phyloP scores from a whole-genome alignment of 176 grass and related monocot species.

The Melocanna baccifera region DNA sequence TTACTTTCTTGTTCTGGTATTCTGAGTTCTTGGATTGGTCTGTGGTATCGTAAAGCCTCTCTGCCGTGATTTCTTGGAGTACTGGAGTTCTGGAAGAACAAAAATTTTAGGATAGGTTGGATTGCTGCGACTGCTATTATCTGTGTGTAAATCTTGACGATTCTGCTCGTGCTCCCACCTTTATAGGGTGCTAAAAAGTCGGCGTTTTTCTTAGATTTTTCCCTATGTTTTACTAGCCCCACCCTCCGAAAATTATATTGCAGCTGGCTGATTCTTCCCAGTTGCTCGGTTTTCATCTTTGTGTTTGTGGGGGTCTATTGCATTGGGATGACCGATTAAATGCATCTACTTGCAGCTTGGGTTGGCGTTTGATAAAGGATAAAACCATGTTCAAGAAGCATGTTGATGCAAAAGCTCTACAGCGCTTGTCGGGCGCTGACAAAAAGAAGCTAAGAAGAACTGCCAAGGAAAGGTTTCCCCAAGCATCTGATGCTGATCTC shows the following conservation, averaged over 20 bases:
- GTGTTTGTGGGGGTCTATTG: not conserved
- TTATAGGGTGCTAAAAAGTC: not conserved
- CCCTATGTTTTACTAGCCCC: not conserved
- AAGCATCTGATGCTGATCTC: constrained; percentile 70
- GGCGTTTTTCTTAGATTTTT: not conserved
- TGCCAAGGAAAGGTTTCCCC: constrained; percentile 73
- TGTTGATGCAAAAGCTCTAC: constrained; percentile 68
- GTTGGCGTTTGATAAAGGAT: not conserved
- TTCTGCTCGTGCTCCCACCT: not conserved
- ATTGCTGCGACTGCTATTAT: not conserved
- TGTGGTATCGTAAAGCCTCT: not conserved
- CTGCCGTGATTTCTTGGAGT: not conserved
- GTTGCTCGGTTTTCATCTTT: not conserved
- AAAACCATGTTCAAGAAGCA: constrained; percentile 92
- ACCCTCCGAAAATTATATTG: not conserved
- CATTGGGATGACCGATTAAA: not conserved
- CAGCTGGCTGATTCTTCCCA: not conserved
- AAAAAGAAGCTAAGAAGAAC: constrained; percentile 95
- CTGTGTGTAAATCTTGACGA: not conserved
- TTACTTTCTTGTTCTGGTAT: not conserved
- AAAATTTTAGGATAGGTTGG: not conserved
- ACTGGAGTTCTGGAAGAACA: not conserved
- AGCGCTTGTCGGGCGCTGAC: constrained; percentile 85
- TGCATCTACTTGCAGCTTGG: not conserved
- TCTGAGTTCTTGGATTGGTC: not conserved